Conservation (phyloP, 2,329 filamentous ascomycete species). For the Cordyceps tenuipes region DNA sequence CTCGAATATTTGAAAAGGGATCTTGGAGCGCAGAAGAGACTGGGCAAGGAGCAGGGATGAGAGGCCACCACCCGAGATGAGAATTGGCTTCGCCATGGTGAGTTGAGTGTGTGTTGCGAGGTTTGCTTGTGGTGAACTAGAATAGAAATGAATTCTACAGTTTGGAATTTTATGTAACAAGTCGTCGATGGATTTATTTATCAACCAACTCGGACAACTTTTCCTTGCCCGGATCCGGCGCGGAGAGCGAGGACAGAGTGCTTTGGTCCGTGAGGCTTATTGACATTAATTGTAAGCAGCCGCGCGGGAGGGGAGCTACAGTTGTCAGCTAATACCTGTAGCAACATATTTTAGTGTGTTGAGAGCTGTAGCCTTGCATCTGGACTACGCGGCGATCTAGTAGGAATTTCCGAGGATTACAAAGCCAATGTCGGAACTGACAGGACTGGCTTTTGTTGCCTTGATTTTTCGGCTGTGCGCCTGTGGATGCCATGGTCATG, state of each 20-base stretch:
- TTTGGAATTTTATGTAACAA: too few relatives aligned
- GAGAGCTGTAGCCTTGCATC: neutral
- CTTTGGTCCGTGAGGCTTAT: neutral
- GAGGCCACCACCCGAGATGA: slow-evolving; percentile 37
- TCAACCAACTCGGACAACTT: neutral
- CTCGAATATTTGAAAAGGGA: slow-evolving; percentile 50
- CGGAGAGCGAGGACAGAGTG: neutral
- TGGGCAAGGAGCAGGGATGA: slow-evolving; percentile 36
- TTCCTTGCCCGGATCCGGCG: neutral
- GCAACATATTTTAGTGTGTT: neutral
- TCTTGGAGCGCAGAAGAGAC: slow-evolving; percentile 30
- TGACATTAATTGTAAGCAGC: slow-evolving; percentile 9
- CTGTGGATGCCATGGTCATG: too few relatives aligned
- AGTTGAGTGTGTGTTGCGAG: neutral
- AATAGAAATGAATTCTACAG: neutral
- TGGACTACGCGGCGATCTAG: neutral
- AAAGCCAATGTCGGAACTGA: neutral
- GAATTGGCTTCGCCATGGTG: slow-evolving; percentile 20
- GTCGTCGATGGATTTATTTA: neutral
- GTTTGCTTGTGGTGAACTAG: neutral
- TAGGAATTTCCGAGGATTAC: neutral
- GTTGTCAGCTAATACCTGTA: slow-evolving; percentile 1
- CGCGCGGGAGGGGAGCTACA: neutral
- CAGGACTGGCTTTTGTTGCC: too few relatives aligned
- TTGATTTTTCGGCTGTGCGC: too few relatives aligned